Evolutionary conservation across 2,329 filamentous ascomycete species (phyloP).

Genomic region (Nemania serpens): DNA sequence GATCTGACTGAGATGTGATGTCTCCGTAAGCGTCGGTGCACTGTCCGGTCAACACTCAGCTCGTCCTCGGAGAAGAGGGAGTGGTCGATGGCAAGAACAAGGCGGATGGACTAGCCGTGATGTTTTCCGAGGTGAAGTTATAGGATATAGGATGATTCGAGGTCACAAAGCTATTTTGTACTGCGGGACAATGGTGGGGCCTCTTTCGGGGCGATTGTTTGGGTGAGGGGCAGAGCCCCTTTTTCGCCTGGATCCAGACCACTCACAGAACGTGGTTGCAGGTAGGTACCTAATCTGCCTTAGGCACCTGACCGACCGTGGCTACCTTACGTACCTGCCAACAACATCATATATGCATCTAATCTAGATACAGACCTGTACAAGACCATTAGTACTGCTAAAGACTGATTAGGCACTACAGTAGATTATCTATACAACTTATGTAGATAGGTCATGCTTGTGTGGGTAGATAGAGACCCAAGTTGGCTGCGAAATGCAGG

Average conservation of each 20-base stretch:
- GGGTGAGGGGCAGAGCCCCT: conserved; percentile 30
- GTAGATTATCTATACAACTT: too few species aligned
- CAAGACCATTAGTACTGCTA: too few species aligned
- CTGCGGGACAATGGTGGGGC: conserved; percentile 31
- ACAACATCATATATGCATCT: too few species aligned
- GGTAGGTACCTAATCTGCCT: not conserved
- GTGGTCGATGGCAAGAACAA: conserved; percentile 1
- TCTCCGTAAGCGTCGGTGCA: not conserved
- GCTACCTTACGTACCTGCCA: too few species aligned
- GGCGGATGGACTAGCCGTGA: conserved; percentile 38
- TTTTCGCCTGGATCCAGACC: conserved; percentile 8
- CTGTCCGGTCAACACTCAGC: not conserved
- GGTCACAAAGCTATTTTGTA: conserved; percentile 30
- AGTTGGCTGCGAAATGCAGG: too few species aligned
- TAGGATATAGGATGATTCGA: conserved; percentile 27
- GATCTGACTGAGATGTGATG: not conserved
- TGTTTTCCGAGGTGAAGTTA: conserved; percentile 32
- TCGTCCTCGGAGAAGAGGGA: not conserved
- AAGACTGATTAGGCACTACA: too few species aligned
- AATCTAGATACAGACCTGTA: too few species aligned
- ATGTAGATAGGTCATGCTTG: too few species aligned
- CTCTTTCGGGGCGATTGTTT: conserved; percentile 20
- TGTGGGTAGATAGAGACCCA: too few species aligned
- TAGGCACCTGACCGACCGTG: not conserved
- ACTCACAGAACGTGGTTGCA: not conserved